These are phyloP conservation scores for Vanrija pseudolonga DNA, from an alignment of 1,284 basidiomycete genomes.

Conservation along the genomic window DNA sequence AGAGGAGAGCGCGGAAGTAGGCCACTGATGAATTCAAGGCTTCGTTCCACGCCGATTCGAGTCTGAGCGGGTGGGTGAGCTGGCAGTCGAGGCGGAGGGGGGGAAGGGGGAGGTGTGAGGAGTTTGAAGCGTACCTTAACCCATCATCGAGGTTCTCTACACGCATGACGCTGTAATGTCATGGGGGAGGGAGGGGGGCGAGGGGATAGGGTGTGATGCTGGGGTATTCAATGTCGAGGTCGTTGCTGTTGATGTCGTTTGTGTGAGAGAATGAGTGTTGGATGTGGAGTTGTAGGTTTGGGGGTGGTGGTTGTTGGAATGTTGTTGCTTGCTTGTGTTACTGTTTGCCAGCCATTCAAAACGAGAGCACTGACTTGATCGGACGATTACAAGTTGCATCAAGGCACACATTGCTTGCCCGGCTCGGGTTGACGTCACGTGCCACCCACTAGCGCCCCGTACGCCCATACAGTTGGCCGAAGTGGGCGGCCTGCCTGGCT, in stretches of 20 bases:
- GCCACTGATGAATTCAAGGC: slow-evolving; percentile 40
- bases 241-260: slow-evolving; percentile 3
- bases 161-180: slow-evolving; percentile 21
- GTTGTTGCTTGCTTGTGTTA: not conserved
- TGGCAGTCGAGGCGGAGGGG: not conserved
- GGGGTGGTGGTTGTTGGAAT: not conserved
- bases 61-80: slow-evolving; percentile 18
- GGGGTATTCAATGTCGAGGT: not conserved
- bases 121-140: slow-evolving; percentile 31
- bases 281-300: no score
- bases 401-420: no score
- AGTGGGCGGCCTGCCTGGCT: not conserved
- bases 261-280: no score
- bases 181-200: not conserved
- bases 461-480: no score
- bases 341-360: no score
- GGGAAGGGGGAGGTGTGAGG: slow-evolving; percentile 1
- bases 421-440: no score
- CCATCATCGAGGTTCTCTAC: slow-evolving; percentile 45
- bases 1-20: slow-evolving; percentile 46
- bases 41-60: slow-evolving; percentile 47
- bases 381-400: no score
- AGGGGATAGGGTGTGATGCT: not conserved
- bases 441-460: no score
- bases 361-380: no score